Conservation (phyloP, 352 stramenopile species). For the Phytophthora multivora region DNA sequence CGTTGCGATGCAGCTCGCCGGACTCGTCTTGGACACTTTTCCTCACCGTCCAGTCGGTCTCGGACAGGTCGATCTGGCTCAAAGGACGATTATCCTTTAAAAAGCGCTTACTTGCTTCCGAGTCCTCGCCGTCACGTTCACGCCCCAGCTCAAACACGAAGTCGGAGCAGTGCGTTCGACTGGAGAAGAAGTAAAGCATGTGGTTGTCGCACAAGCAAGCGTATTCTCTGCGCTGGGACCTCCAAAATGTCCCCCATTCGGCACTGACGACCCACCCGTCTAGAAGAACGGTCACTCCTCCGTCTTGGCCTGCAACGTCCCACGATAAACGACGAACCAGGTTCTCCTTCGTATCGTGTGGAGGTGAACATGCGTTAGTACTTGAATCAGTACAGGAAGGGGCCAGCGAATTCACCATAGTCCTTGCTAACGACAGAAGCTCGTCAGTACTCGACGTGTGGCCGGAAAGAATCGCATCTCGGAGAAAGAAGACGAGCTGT, state of each 20-base stretch:
- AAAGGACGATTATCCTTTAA: conserved; percentile 52
- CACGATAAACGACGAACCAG: conserved; percentile 28
- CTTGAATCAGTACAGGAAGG: not conserved
- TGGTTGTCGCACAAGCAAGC: conserved; percentile 69
- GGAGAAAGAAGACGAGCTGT: conserved; percentile 33
- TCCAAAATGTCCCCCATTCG: conserved; percentile 72
- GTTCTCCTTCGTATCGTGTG: conserved; percentile 13
- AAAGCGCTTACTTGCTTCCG: conserved; percentile 43
- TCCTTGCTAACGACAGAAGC: conserved; percentile 11
- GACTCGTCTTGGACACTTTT: conserved; percentile 39
- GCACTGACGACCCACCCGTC: conserved; percentile 60
- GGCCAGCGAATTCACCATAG: conserved; percentile 19
- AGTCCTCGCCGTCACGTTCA: conserved; percentile 21
- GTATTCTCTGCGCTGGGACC: conserved; percentile 59
- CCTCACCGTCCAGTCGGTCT: conserved; percentile 56
- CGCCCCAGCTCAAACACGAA: conserved; percentile 61
- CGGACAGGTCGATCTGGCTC: conserved; percentile 47
- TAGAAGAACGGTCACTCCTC: conserved; percentile 27
- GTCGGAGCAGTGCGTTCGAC: conserved; percentile 48
- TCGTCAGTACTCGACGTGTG: conserved; percentile 7
- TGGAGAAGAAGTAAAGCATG: conserved; percentile 60
- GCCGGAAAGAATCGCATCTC: conserved; percentile 28
- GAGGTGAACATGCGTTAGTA: not conserved
- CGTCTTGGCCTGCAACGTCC: conserved; percentile 33
- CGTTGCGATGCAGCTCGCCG: conserved; percentile 37